These are phyloP conservation scores for Oxytropis ochrocephala DNA, from an alignment of 306 rosid species.

Conservation along the genomic window DNA sequence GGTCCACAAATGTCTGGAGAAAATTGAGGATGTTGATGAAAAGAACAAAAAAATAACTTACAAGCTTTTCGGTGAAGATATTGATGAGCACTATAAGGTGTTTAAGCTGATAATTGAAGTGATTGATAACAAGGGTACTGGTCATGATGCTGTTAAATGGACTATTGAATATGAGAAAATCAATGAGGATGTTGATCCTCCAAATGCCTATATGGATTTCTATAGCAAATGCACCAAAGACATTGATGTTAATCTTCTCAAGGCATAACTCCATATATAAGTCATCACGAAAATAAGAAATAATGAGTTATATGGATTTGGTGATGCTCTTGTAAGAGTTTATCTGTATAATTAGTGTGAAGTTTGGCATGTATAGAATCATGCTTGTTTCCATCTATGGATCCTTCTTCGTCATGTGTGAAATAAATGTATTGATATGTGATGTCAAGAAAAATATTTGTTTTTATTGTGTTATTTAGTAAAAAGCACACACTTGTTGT, in stretches of 20 bases:
- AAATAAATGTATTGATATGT: no score
- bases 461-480: no score
- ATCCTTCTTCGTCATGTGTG: no score
- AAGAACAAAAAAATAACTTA: background rate
- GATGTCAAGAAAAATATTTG: no score
- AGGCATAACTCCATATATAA: background rate
- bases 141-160: background rate
- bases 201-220: constrained; percentile 6
- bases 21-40: background rate
- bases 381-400: no score
- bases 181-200: constrained; percentile 7
- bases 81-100: background rate
- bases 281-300: background rate
- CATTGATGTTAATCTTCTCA: constrained; percentile 10
- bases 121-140: background rate
- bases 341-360: no score
- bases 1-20: background rate
- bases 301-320: background rate
- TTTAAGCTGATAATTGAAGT: background rate
- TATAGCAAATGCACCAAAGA: no score
- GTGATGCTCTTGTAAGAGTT: no score
- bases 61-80: background rate
- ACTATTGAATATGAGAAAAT: constrained; percentile 16
- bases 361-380: no score
- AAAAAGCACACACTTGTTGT: no score